A percentile compares a stretch with the other conserved stretches of the same genome.
phyloP scores from a whole-genome alignment of 2,329 filamentous ascomycete genomes.

The Rutstroemia sp. region DNA sequence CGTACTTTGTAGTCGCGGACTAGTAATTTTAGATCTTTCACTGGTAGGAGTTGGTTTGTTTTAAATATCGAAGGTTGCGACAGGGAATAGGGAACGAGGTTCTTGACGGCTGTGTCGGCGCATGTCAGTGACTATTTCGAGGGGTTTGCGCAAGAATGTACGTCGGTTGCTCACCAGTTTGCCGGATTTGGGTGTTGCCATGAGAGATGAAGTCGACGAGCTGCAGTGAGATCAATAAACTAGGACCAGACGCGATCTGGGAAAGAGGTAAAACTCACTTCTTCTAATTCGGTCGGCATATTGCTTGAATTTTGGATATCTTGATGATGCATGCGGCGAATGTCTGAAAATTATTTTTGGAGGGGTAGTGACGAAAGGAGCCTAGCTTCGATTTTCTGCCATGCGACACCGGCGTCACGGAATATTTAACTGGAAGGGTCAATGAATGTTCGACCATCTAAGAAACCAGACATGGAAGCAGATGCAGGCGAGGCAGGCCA shows the following conservation, averaged over 20 bases:
- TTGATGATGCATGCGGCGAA: background rate
- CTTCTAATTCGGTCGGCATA: conserved; percentile 72
- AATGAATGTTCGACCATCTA: too few relatives aligned
- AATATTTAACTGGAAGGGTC: too few relatives aligned
- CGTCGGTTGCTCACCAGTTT: conserved; percentile 49
- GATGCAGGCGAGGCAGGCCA: too few relatives aligned
- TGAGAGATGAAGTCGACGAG: conserved; percentile 90
- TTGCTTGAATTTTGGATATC: conserved; percentile 6
- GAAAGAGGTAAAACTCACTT: conserved; percentile 41
- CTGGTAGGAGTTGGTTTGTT: conserved; percentile 63
- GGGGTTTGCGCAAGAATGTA: background rate
- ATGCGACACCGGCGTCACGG: background rate
- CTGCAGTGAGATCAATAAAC: conserved; percentile 36
- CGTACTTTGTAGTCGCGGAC: conserved; percentile 75
- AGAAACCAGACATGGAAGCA: too few relatives aligned
- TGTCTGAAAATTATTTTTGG: conserved; percentile 3
- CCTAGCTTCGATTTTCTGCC: conserved; percentile 4
- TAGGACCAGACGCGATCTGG: background rate
- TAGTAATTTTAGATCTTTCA: conserved; percentile 82
- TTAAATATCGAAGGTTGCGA: conserved; percentile 78
- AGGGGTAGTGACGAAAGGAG: conserved; percentile 3
- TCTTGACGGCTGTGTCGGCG: conserved; percentile 59
- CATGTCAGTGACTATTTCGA: conserved; percentile 15
- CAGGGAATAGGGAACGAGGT: conserved; percentile 75
- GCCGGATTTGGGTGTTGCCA: conserved; percentile 83